These are phyloP conservation scores for Jacaranda copaia DNA, from an alignment of 257 asterid genomes.

Conservation along the genomic window DNA sequence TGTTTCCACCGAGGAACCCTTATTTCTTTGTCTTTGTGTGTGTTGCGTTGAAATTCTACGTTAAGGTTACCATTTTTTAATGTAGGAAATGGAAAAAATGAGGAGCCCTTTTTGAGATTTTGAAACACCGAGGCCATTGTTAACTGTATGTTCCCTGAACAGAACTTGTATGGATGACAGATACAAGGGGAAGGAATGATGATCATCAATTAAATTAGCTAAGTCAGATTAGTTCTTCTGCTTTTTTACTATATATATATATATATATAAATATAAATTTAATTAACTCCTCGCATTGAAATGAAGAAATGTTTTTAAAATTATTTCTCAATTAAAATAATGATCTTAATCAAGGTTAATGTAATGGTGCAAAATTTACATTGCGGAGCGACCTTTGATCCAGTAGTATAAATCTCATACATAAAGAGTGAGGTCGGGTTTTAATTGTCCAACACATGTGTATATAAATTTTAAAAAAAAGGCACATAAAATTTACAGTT, in stretches of 20 bases:
- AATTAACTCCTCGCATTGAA: too few species aligned
- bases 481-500: too few species aligned
- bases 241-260: not conserved
- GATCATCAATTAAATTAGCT: conserved; percentile 19
- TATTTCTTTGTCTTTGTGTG: conserved; percentile 55
- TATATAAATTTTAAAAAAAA: too few species aligned
- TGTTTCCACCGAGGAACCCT: conserved; percentile 62
- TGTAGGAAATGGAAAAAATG: conserved; percentile 43
- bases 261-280: too few species aligned
- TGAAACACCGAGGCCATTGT: conserved; percentile 39
- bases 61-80: conserved; percentile 27
- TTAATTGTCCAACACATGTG: too few species aligned
- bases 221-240: conserved; percentile 30
- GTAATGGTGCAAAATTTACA: too few species aligned
- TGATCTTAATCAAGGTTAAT: too few species aligned
- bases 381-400: too few species aligned
- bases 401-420: too few species aligned
- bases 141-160: conserved; percentile 22
- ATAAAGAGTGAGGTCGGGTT: too few species aligned
- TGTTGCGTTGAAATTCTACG: conserved; percentile 37
- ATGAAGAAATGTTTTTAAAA: too few species aligned
- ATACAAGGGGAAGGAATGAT: conserved; percentile 22
- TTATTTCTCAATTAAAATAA: too few species aligned
- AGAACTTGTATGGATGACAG: not conserved
- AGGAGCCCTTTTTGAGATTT: conserved; percentile 47